Conservation (phyloP, 2,329 filamentous ascomycete genomes). For the Akanthomyces uredinophilus region DNA sequence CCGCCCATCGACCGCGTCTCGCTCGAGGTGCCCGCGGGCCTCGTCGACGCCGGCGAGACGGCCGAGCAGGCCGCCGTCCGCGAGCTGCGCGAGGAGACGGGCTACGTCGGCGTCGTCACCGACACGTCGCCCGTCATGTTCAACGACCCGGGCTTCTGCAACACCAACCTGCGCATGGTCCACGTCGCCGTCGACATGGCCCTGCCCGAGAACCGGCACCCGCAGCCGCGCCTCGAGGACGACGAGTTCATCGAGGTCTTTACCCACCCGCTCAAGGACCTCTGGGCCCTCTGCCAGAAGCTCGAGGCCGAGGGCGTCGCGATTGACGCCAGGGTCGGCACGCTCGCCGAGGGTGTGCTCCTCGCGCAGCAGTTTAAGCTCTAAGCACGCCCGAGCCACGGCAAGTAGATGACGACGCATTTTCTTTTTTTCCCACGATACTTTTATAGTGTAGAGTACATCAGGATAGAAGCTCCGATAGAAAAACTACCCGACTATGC, state of each 20-base stretch:
- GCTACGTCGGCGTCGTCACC: constrained; percentile 52
- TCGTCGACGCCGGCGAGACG: constrained; percentile 58
- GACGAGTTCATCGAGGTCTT: constrained; percentile 82
- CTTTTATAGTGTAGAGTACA: neutral
- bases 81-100: constrained; percentile 63
- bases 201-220: constrained; percentile 63
- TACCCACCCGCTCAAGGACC: constrained; percentile 54
- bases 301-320: constrained; percentile 68
- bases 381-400: constrained; percentile 15
- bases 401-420: neutral
- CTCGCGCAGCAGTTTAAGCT: constrained; percentile 55
- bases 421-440: neutral
- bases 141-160: constrained; percentile 62
- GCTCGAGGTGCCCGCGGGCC: constrained; percentile 61
- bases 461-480: neutral
- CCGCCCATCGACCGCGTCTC: constrained; percentile 54
- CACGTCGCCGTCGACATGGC: constrained; percentile 69
- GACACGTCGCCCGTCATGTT: constrained; percentile 63
- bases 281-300: constrained; percentile 62
- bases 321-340: constrained; percentile 74
- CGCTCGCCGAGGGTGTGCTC: constrained; percentile 73
- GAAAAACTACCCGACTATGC: constrained; percentile 29
- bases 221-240: constrained; percentile 66
- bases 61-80: constrained; percentile 57
- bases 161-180: constrained; percentile 63